Evolutionary conservation across 495 filamentous ascomycete species (phyloP), one percentile per base, ranked within the genome.

Genomic region (Xylaria longipes): DNA sequence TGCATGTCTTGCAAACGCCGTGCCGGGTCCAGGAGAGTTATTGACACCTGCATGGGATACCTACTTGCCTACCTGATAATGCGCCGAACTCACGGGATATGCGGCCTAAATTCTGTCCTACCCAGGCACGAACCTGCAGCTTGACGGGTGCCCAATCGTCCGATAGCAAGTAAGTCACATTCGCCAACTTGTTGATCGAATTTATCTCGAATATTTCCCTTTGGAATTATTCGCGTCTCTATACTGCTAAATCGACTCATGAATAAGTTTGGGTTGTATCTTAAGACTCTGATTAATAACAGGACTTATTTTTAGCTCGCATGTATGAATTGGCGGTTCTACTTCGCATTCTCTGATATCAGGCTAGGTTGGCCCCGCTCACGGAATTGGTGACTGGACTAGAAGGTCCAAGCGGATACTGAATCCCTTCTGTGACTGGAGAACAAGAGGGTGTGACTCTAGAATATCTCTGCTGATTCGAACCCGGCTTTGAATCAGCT

Each of bases 121-220:
- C 74, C 71, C 71, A 76, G 69, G 68, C 70, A 78, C 72, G 71
- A 72, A 72, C 66, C 29, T 63, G 72, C 69, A 65, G 71, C 72
- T 71, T 73, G 68, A 70, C 75, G 71, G 71, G 71, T 78, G 76
- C 77, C 77, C 75, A 79, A 79, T 77, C 75, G 73, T 74, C 75
- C 60, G 73, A 74, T 37, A 17, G 29, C 14, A 65, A 68, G 72
- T 14, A 61, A 73, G 74, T 46, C 56, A 52, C 45, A 52, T 50
- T 50, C 45, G 57, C 35, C 25, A 62, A 39, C 67, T 56, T 56
- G 25, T 56, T 56, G 3, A 60, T 35, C 17, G 17, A 22, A 60
- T 37, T 17, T 20, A 11, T 37, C 29, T 60, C 20, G 29, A 60
- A 60, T 14, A 33, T 35, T 37, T 20, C 52, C 27, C 5, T 56